phyloP scores from a whole-genome alignment of 208 protist species.

The Trypanosoma conorhini region DNA sequence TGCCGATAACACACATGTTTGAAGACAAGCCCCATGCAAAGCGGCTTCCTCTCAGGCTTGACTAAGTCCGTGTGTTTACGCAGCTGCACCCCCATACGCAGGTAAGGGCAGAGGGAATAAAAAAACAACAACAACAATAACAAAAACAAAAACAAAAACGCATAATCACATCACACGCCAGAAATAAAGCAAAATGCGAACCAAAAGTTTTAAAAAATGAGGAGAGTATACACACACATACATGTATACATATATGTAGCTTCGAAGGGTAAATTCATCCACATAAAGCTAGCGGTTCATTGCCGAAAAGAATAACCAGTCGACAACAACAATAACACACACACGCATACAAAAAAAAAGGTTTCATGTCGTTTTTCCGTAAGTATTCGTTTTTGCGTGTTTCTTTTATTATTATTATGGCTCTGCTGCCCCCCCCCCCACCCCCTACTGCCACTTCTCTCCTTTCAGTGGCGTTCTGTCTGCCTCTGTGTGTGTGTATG shows the following conservation, averaged over 20 bases:
- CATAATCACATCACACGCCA: slow-evolving; percentile 7
- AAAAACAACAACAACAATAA: slow-evolving; percentile 17
- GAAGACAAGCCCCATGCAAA: neutral
- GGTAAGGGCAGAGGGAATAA: neutral
- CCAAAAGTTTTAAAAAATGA: too few relatives aligned
- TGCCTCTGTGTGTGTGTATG: neutral
- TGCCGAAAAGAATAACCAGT: slow-evolving; percentile 16
- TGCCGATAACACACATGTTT: neutral
- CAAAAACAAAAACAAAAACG: slow-evolving; percentile 14
- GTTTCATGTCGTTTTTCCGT: neutral
- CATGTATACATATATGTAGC: too few relatives aligned
- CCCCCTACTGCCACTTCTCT: neutral
- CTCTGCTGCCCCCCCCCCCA: neutral
- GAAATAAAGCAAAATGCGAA: too few relatives aligned
- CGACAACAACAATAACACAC: slow-evolving; percentile 15
- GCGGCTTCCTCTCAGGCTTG: neutral
- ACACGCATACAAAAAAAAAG: slow-evolving; percentile 11
- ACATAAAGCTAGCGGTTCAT: neutral
- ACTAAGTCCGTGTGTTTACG: neutral
- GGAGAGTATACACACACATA: too few relatives aligned
- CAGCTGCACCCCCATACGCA: neutral
- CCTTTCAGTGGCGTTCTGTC: neutral
- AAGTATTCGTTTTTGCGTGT: too few relatives aligned
- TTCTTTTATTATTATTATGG: too few relatives aligned
- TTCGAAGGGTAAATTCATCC: too few relatives aligned